Evolutionary conservation across 2,329 filamentous ascomycete genomes (phyloP), one percentile per base, ranked within the genome.

Genomic region (Neospermospora avenae): DNA sequence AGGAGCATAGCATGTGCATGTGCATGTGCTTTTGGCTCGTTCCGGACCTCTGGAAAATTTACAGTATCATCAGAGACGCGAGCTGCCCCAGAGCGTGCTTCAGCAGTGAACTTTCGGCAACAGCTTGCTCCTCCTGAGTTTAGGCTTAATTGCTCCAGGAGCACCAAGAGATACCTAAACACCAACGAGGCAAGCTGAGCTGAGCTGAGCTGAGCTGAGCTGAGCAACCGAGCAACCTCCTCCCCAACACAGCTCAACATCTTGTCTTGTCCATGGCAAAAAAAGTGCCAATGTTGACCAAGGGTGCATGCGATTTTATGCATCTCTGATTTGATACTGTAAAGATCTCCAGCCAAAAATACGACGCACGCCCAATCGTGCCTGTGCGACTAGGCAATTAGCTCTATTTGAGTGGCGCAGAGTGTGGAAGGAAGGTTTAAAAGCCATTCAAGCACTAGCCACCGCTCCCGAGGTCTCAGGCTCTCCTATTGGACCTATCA

Each of bases 291-390:
- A 28, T n/a, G n/a, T 28, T 22, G 14, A 25, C 35, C 34, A 24
- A 42, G 14, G 4, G 3, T 16, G 20, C 22, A 53, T 53, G 37
- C 49, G 49, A 41, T 28, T 24, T 52, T 39, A 18, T 52, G 28
- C 49, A 4, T 41, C 49, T 55, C 34, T 61, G 60, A 61, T 60
- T 62, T 59, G 60, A 63, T 53, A 58, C n/a, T n/a, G n/a, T n/a
- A n/a, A n/a, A n/a, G 11, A 5, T 58, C 52, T 48, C 39, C 56
- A 41, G 18, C 45, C 13, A 51, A 39, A 31, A 57, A 57, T 37
- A 51, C 34, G 48, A 42, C 57, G 60, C 59, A 60, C 44, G 22
- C 62, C 62, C 62, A 66, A 66, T 64, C 64, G 62, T 49, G 56
- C 52, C 55, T 45, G 49, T 35, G 45, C 34, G 14, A 41, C 24